Evolutionary conservation across 2,329 filamentous ascomycete genomes (phyloP), one percentile per base, ranked within the genome.

Genomic region (Botrytis fabae): DNA sequence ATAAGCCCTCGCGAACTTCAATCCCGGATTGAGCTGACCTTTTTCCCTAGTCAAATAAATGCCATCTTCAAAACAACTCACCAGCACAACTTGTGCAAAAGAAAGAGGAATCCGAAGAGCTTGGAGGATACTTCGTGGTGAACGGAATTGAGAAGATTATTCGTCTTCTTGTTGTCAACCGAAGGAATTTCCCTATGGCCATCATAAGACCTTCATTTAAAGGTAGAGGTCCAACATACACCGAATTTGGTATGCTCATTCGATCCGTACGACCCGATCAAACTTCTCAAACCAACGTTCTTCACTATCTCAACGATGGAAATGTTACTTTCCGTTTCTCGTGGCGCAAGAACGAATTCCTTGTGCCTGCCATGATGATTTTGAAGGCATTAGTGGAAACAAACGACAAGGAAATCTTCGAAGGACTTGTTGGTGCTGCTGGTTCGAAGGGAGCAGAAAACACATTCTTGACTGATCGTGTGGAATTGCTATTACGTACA

Each of bases 81-180:
- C 96, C 96, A 0, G 91, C 91, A 18, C 87, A 92, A 79, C 87
- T 99, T 25, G 94, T 98, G 44, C 87, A 92, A 76, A 90, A 90
- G 74, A 97, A 98, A 81, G 96, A 99, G 83, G 96, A 99, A 83
- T 93, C 95, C 0, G 96, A 99, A 83, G 96, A 99, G 83, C 84
- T 98, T 46, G 96, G 96, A 54, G 96, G 96, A 62, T 99, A 98
- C 82, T 99, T 98, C 81, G 90, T 99, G 79, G 93, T 99, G 79
- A 99, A 99, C 82, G 96, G 96, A 76, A 97, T 95, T 80, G 96
- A 99, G 83, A 98, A 98, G 85, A 89, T 98, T 73, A 94, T 98
- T 78, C 93, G 96, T 80, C 90, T 98, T 85, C 87, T 99, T 75
- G 91, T 97, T 76, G 89, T 98, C 75, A 94, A 94, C 81, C 90